Base-by-base conservation (phyloP, 2,329 filamentous ascomycete species). In the Ceratocystis diversiconidia region DNA sequence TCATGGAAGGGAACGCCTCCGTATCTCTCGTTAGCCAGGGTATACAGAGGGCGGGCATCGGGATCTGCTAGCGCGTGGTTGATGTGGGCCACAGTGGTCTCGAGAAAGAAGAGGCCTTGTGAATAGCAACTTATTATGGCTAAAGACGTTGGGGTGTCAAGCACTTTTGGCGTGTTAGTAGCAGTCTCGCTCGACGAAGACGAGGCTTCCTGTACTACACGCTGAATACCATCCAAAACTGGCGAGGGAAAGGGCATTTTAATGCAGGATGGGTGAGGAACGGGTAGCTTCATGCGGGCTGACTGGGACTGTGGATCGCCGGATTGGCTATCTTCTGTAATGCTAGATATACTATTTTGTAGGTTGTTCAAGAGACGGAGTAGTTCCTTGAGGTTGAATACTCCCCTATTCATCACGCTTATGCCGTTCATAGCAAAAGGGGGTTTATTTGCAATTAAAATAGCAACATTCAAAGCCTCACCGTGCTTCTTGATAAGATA, bases 61-160 rank as follows among this genome's bases (percentile, higher is more conserved):
- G 43, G 67, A 43, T 48, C 69, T 8, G 70, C 50, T 3, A 69
- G 68, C 10, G 68, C 68, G 46, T 70, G 64, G 28, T 69, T 65
- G 19, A 71, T 68, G 6, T 67, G 67, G 50, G 62, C 46, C 7
- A 71, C 60, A 4, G 70, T 30, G 28, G 70, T 61, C 28, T 74
- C 73, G 17, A 72, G 68, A 61, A 71, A 69, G 7, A 68, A 69
- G 62, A 71, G 67, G 25, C 72, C 66, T 30, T 74, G 72, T 4
- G 69, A 67, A 52, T 71, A 73, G 59, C 72, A 74, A 5, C 72
- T 74, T 60, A 72, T 71, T 36, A 72, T 68, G 25, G 72, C 68
- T 32, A 73, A 69, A 60, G 72, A 70, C 1, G 72, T 72, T 0
- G 72, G 67, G 0, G 70, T 69, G 64, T 72, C 72, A n/a, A 70